A percentile compares a stretch with the other conserved stretches of the same genome.
Evolutionary conservation across 352 stramenopile species (phyloP).

Genomic region (Pythium periplocum): DNA sequence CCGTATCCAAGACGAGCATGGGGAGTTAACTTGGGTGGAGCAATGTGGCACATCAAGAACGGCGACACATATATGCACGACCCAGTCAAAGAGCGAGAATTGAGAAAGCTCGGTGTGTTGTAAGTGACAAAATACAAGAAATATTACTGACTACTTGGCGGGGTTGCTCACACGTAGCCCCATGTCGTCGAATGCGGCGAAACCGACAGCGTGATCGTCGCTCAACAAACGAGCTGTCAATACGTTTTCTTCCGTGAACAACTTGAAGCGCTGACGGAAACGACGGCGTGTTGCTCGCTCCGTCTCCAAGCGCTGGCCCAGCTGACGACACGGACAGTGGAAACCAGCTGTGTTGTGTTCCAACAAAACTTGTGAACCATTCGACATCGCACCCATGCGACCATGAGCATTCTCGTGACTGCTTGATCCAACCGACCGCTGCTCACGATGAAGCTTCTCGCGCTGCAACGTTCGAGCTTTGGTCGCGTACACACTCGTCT

Average conservation of each 20-base stretch:
- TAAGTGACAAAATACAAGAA: neutral
- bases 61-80: slow-evolving; percentile 73
- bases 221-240: neutral
- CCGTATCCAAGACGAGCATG: slow-evolving; percentile 56
- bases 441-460: slow-evolving; percentile 4
- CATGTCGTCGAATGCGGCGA: neutral
- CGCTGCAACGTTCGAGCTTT: neutral
- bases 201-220: no score
- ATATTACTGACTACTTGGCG: no score
- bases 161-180: no score
- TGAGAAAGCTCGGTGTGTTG: slow-evolving; percentile 52
- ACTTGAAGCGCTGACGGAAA: slow-evolving; percentile 19
- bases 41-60: slow-evolving; percentile 83
- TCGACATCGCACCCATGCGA: neutral
- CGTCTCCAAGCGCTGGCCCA: slow-evolving; percentile 27
- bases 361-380: slow-evolving; percentile 12
- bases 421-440: neutral
- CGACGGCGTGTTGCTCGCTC: slow-evolving; percentile 13
- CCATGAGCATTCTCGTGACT: neutral
- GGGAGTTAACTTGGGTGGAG: slow-evolving; percentile 69
- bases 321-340: slow-evolving; percentile 21
- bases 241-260: neutral
- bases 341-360: neutral
- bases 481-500: neutral
- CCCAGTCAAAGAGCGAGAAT: slow-evolving; percentile 53